Percentiles rank a stretch among this genome's conserved stretches.
Conservation (phyloP, 352 stramenopile genomes). For the Phytophthora hibernalis region DNA sequence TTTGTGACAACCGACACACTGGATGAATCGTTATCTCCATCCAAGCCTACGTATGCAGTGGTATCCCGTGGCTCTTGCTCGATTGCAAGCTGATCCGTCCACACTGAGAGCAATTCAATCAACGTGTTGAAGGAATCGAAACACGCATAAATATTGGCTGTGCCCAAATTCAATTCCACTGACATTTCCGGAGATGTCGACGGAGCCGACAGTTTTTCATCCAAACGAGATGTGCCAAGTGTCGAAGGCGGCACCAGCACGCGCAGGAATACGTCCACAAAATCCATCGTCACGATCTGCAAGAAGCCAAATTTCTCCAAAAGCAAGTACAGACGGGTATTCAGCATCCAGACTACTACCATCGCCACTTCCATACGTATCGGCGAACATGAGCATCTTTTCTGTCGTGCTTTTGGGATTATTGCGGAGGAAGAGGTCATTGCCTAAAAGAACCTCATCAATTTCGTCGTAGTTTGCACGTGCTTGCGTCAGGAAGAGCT, state of each 20-base stretch:
- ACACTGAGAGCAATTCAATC: constrained; percentile 73
- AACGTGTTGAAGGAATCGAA: constrained; percentile 92
- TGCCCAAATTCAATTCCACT: constrained; percentile 84
- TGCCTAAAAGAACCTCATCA: constrained; percentile 67
- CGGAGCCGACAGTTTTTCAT: constrained; percentile 44
- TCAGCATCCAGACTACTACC: constrained; percentile 32
- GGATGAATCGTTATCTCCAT: constrained; percentile 60
- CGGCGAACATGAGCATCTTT: constrained; percentile 57
- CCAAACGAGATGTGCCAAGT: constrained; percentile 24
- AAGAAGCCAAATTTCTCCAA: constrained; percentile 85
- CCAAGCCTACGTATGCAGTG: constrained; percentile 81
- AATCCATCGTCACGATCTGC: constrained; percentile 87
- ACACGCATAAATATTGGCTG: constrained; percentile 89
- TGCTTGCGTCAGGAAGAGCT: constrained; percentile 76
- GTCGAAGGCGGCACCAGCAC: constrained; percentile 57
- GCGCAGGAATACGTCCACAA: constrained; percentile 85
- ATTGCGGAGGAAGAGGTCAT: constrained; percentile 59
- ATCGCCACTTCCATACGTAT: constrained; percentile 19
- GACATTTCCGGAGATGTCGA: constrained; percentile 76
- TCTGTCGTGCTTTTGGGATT: constrained; percentile 35
- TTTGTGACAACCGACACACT: constrained; percentile 84
- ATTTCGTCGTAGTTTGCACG: constrained; percentile 76
- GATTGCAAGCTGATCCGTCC: constrained; percentile 74
- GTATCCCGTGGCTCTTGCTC: constrained; percentile 73
- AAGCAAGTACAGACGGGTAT: constrained; percentile 81